Percentiles rank a stretch among this genome's conserved stretches.
These are phyloP conservation scores for Helotiales sp. DNA, from an alignment of 2,329 filamentous ascomycete genomes.

Conservation along the genomic window DNA sequence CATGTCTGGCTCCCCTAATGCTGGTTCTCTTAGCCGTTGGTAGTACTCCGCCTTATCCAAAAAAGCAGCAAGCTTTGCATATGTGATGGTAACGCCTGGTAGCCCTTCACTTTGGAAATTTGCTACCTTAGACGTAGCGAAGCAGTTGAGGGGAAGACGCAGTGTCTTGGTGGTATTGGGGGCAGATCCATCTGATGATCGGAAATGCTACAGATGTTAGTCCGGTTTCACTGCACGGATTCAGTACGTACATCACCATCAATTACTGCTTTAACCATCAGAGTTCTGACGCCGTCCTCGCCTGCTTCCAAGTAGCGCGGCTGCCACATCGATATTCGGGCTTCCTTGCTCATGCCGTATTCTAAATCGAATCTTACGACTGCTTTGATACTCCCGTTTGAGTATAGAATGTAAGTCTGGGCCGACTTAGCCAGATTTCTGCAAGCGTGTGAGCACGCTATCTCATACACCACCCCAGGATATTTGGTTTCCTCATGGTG, in stretches of 20 bases:
- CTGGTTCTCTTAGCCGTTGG: constrained; percentile 15
- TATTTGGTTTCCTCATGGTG: constrained; percentile 15
- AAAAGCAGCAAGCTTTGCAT: constrained; percentile 17
- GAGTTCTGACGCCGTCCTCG: constrained; percentile 10
- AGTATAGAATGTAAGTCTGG: constrained; percentile 19
- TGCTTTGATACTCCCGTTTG: constrained; percentile 20
- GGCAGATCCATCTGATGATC: constrained; percentile 13
- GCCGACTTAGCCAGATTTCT: constrained; percentile 11
- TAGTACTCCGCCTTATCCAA: constrained; percentile 18
- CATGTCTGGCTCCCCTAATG: constrained; percentile 13
- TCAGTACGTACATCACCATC: constrained; percentile 13
- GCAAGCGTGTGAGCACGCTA: constrained; percentile 14
- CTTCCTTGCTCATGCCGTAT: constrained; percentile 19
- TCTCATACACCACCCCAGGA: constrained; percentile 16
- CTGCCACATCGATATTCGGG: constrained; percentile 17
- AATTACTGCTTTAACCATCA: constrained; percentile 17
- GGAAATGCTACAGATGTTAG: constrained; percentile 15
- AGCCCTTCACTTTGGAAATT: constrained; percentile 3
- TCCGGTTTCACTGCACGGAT: constrained; percentile 3
- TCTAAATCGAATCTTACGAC: constrained; percentile 18
- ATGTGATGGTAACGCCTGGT: constrained; percentile 11
- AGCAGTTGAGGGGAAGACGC: constrained; percentile 13
- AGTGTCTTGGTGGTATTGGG: constrained; percentile 11
- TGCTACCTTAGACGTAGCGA: constrained; percentile 6
- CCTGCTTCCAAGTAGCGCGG: constrained; percentile 14